Conservation (phyloP, 495 filamentous ascomycete genomes). For the Penicillium taxi region DNA sequence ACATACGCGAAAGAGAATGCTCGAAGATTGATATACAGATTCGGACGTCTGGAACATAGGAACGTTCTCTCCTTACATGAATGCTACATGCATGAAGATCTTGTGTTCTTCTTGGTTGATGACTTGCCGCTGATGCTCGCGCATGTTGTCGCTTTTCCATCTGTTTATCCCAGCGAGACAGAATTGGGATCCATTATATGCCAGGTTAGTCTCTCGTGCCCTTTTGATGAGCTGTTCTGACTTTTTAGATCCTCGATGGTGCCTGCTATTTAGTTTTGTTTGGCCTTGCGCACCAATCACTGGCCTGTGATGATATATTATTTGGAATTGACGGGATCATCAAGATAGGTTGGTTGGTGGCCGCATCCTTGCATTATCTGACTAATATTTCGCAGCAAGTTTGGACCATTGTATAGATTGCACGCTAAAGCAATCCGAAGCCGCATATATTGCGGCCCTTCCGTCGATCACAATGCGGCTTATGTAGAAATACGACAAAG, state of each 20-base stretch:
- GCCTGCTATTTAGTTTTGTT: constrained; percentile 3
- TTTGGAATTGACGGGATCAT: constrained; percentile 8
- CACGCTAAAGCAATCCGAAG: constrained; percentile 3
- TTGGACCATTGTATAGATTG: constrained; percentile 4
- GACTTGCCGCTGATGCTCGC: constrained; percentile 4
- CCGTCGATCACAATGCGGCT: constrained; percentile 24
- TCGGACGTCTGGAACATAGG: neutral
- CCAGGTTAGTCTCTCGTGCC: neutral
- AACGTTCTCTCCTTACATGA: neutral
- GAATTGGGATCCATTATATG: constrained; percentile 6
- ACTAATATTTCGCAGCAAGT: constrained; percentile 5
- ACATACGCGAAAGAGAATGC: constrained; percentile 3
- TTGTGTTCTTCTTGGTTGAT: constrained; percentile 4
- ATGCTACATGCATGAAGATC: constrained; percentile 3
- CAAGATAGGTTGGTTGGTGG: constrained; percentile 8
- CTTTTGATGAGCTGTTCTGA: neutral
- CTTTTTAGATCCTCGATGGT: constrained; percentile 6
- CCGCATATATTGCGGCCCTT: constrained; percentile 14
- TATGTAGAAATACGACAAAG: constrained; percentile 33
- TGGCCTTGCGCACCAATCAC: constrained; percentile 1
- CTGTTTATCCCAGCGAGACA: constrained; percentile 2
- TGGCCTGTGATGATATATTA: constrained; percentile 3
- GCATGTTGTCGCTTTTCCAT: neutral
- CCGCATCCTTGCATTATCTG: neutral
- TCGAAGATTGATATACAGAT: constrained; percentile 5